phyloP scores from a whole-genome alignment of 2,329 filamentous ascomycete species.

The Rhytidhysteron rufulum region DNA sequence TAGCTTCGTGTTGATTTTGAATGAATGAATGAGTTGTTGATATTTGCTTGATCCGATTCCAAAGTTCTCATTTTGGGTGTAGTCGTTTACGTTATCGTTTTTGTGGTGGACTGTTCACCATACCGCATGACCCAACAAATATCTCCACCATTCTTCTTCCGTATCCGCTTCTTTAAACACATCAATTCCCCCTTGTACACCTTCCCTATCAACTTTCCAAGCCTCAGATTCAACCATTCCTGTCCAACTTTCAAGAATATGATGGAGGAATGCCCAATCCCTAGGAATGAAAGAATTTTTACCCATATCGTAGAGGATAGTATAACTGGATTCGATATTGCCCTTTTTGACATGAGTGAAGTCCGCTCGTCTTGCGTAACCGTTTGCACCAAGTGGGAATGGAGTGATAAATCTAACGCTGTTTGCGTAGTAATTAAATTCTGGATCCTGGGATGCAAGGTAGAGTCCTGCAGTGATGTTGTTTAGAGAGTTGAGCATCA shows the following conservation, averaged over 20 bases:
- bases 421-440: not conserved
- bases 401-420: constrained; percentile 3
- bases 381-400: not conserved
- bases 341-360: not conserved
- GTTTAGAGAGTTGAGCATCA: not conserved
- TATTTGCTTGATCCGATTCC: too few species aligned
- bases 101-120: too few species aligned
- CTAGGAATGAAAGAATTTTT: not conserved
- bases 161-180: not conserved
- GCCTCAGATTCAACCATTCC: constrained; percentile 1
- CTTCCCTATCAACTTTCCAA: constrained; percentile 1
- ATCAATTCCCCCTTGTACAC: constrained; percentile 2
- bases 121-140: not conserved
- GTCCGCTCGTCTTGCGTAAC: not conserved
- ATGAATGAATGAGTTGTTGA: too few species aligned
- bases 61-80: too few species aligned
- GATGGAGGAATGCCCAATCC: not conserved
- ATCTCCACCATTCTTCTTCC: constrained; percentile 6
- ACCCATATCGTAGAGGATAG: constrained; percentile 1
- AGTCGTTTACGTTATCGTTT: too few species aligned
- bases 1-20: too few species aligned
- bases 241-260: not conserved
- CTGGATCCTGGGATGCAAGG: not conserved
- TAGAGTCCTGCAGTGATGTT: constrained; percentile 2
- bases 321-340: not conserved